A percentile compares a stretch with the other conserved stretches of the same genome.
Evolutionary conservation across 176 grass and related monocot genomes (phyloP).

Genomic region (Rhynchospora breviuscula): DNA sequence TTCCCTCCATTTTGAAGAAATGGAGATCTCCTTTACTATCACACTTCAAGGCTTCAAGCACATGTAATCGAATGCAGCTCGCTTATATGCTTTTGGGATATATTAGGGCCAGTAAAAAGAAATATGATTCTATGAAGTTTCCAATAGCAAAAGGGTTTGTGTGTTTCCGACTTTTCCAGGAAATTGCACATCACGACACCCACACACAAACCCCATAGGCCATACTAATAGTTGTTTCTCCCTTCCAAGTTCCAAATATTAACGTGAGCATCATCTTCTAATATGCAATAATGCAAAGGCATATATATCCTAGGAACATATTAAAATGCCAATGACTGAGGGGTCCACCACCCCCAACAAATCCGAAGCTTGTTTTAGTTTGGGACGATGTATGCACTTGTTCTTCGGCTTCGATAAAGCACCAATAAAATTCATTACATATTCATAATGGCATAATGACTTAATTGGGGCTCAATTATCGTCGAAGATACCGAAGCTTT

Average conservation of each 20-base stretch:
- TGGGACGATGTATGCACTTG: no score
- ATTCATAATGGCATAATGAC: no score
- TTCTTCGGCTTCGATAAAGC: no score
- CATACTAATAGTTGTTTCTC: neutral
- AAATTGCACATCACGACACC: neutral
- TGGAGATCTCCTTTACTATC: neutral
- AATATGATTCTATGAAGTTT: neutral
- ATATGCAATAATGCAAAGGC: no score
- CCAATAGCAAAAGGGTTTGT: neutral
- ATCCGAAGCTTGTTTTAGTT: no score
- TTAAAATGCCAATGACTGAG: neutral
- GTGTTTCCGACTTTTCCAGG: no score
- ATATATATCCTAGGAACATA: no score
- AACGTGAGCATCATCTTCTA: neutral
- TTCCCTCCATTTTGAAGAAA: neutral
- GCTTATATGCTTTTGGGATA: neutral
- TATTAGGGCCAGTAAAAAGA: neutral
- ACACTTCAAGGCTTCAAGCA: neutral
- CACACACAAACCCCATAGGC: no score
- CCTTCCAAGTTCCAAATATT: neutral
- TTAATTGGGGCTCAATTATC: no score
- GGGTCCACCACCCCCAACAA: no score
- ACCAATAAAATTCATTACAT: no score
- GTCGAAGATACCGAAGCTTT: no score
- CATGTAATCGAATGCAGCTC: neutral